Evolutionary conservation across 129 eudicot genomes (phyloP), one percentile per base, ranked within the genome.

Genomic region (Erigeron canadensis): DNA sequence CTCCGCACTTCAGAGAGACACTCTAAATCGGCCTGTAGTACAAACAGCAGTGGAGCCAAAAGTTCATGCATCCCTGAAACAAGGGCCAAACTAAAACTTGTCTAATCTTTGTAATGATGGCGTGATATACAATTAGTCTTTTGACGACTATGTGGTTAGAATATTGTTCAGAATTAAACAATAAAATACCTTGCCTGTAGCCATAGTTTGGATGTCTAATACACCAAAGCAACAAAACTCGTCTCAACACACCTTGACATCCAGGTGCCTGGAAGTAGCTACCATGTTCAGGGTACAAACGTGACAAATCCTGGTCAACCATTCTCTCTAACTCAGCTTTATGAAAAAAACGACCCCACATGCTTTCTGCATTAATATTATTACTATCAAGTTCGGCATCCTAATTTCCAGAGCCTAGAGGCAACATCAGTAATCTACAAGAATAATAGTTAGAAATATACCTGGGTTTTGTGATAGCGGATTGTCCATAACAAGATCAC

Each of bases 381-480:
- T 23, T 4, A 39, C 8, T 6, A 57, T 37, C 16, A 57, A 38
- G 18, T 71, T 40, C 19, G 21, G 19, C 7, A 39, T 60, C 60
- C 15, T 18, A 17, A 67, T 37, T 45, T 44, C 16, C 39, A 66
- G 23, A 37, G 62, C 60, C 43, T 55, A 28, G 16, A 61, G 44
- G 41, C n/a, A 63, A 37, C 41, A 64, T 41, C 11, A 62, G 13
- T 68, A 16, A 77, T 51, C 42, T 56, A 38, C 1, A 9, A 4
- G 6, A 8, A 62, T 19, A 42, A 10, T 5, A 10, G 53, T 62
- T 15, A 66, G 12, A 15, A 55, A 19, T 63, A 63, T 75, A 89
- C 96, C 98, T 5, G 98, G 98, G 54, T 88, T 86, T 77, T 95
- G 97, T 9, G 99, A 95, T 16, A 95, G 80, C 11, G 99, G 99